Evolutionary conservation across 2,329 filamentous ascomycete species (phyloP).

Genomic region (Elsinoe ampelina): DNA sequence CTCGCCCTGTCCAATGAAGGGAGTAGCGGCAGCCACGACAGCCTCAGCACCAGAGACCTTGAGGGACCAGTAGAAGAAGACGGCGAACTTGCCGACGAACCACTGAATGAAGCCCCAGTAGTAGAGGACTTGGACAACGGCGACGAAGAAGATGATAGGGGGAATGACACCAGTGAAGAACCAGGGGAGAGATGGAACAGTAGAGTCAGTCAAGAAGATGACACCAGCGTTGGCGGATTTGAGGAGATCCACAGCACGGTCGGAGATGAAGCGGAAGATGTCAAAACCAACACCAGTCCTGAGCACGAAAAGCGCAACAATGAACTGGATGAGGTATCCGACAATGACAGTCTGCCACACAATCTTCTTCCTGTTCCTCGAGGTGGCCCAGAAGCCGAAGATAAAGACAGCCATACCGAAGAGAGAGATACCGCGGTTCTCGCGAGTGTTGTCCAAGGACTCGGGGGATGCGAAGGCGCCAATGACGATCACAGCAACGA

Average conservation of each 20-base stretch:
- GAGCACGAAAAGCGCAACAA: constrained; percentile 81
- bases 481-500: constrained; percentile 64
- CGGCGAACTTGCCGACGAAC: constrained; percentile 79
- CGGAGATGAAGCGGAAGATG: constrained; percentile 84
- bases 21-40: constrained; percentile 85
- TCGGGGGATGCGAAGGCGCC: constrained; percentile 68
- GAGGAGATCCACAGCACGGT: constrained; percentile 62
- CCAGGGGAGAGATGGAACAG: constrained; percentile 35
- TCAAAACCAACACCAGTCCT: constrained; percentile 71
- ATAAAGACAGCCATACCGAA: constrained; percentile 70
- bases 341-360: constrained; percentile 56
- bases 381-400: constrained; percentile 58
- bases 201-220: constrained; percentile 51
- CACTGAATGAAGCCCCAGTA: constrained; percentile 76
- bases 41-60: constrained; percentile 83
- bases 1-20: constrained; percentile 91
- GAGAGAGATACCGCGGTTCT: constrained; percentile 69
- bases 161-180: constrained; percentile 78
- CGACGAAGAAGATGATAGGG: constrained; percentile 92
- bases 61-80: constrained; percentile 86
- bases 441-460: constrained; percentile 64
- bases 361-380: constrained; percentile 53
- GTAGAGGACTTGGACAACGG: constrained; percentile 79
- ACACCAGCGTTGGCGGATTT: constrained; percentile 67
- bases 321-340: constrained; percentile 80